phyloP scores from a whole-genome alignment of 1,284 basidiomycete genomes.

The Marasmius fiardii region DNA sequence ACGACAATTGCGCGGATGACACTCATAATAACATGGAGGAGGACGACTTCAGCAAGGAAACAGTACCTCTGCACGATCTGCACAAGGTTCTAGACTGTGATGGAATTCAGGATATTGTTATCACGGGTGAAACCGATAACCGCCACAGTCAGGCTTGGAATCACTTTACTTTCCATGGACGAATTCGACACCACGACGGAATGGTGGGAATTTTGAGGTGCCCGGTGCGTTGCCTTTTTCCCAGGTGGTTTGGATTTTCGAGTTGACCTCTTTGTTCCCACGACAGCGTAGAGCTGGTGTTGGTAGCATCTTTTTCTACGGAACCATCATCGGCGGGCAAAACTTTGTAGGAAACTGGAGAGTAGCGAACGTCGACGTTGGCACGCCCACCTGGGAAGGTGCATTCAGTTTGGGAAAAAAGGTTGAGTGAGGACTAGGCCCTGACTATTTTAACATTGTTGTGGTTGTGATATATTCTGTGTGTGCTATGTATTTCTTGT shows the following conservation, averaged over 20 bases:
- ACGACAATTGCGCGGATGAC: conserved; percentile 21
- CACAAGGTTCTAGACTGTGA: conserved; percentile 33
- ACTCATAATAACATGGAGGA: conserved; percentile 8
- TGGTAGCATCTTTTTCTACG: conserved; percentile 59
- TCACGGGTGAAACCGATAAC: conserved; percentile 59
- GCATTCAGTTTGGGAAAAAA: conserved; percentile 49
- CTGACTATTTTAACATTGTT: no score
- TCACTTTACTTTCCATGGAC: conserved; percentile 57
- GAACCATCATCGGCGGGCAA: conserved; percentile 60
- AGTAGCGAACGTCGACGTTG: conserved; percentile 31
- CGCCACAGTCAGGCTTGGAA: conserved; percentile 59
- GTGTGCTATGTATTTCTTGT: no score
- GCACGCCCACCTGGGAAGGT: conserved; percentile 49
- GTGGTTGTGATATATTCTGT: no score
- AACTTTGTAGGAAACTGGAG: conserved; percentile 74
- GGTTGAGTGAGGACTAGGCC: conserved; percentile 23
- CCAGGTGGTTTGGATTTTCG: not conserved
- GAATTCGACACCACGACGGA: conserved; percentile 66
- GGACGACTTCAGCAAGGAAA: conserved; percentile 1
- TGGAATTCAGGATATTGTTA: conserved; percentile 53
- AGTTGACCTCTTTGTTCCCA: conserved; percentile 1
- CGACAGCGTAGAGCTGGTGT: conserved; percentile 18
- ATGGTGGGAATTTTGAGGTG: conserved; percentile 59
- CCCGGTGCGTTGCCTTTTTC: conserved; percentile 28
- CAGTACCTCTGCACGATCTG: conserved; percentile 19